Conservation (phyloP, 495 filamentous ascomycete genomes). For the Penicillium egyptiacum region DNA sequence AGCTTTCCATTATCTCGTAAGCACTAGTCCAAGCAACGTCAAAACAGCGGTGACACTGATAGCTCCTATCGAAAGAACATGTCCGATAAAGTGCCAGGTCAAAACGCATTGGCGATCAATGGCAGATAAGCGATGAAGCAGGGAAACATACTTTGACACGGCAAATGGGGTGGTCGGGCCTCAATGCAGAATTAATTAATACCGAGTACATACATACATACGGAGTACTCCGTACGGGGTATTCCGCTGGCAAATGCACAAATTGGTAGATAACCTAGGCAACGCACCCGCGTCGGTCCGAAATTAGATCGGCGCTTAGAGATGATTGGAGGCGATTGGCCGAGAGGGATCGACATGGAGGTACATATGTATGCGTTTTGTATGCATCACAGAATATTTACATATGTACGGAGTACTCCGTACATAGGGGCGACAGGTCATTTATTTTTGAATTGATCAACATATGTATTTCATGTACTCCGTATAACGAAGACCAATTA, state of each 20-base stretch:
- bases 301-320: neutral
- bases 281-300: neutral
- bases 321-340: neutral
- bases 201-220: no score
- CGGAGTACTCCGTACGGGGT: no score
- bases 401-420: neutral
- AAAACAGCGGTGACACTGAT: conserved; percentile 1
- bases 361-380: no score
- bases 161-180: neutral
- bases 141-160: neutral
- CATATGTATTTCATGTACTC: neutral
- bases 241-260: no score
- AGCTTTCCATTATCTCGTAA: neutral
- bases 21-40: neutral
- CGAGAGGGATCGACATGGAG: neutral
- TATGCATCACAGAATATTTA: neutral
- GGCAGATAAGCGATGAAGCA: neutral
- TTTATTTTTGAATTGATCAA: neutral
- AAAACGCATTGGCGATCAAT: neutral
- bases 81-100: neutral
- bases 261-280: no score
- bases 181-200: neutral
- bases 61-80: neutral
- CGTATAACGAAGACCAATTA: neutral
- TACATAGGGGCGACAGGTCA: conserved; percentile 3